Evolutionary conservation across 352 stramenopile genomes (phyloP), one percentile per base, ranked within the genome.

Genomic region (Pythium insidiosum): DNA sequence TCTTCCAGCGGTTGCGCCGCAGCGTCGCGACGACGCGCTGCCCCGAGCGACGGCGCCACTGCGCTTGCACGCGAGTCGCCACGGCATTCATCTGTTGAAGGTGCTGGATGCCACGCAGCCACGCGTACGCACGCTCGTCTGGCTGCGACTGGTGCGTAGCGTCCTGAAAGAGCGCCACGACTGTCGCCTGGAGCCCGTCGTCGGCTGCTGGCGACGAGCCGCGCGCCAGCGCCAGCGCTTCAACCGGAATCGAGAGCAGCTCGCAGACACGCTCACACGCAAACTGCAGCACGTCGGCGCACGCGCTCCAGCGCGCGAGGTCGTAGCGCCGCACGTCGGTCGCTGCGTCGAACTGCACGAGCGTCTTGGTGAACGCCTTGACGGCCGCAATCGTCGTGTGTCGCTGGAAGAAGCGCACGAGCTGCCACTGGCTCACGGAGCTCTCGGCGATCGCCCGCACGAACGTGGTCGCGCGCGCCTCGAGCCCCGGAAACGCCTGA

Each of bases 191-290:
- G 11, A 70, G 29, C 9, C 18, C 29, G 9, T 44, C 25, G 12
- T 25, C 16, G 2, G 3, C 33, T 20, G 31, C 38, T 11, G 10
- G 18, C 10, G 36, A 38, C 1, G 4, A 10, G 7, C 24, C 24
- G 7, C 29, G 23, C 12, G 4, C 12, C 12, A 62, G 18, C 20
- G 42, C 47, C 22, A 63, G 30, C n/a, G 45, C 13, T 20, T 63
- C 55, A 0, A 63, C 30, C 1, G 74, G 56, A 16, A 89, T 43
- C 1, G 43, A 42, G 4, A 87, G 18, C 4, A 93, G 40, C 38
- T 81, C 78, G 6, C 61, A 58, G 6, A 88, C 47, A 6, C 74
- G 56, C 47, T 93, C 80, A 41, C 70, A 66, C 0, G 67, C 75
- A 18, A 67, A 75, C 45, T 87, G 77, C 13, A 89, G 37, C 5